Base-by-base conservation (phyloP, 306 rosid species). In the Pyrus bretschneideri region DNA sequence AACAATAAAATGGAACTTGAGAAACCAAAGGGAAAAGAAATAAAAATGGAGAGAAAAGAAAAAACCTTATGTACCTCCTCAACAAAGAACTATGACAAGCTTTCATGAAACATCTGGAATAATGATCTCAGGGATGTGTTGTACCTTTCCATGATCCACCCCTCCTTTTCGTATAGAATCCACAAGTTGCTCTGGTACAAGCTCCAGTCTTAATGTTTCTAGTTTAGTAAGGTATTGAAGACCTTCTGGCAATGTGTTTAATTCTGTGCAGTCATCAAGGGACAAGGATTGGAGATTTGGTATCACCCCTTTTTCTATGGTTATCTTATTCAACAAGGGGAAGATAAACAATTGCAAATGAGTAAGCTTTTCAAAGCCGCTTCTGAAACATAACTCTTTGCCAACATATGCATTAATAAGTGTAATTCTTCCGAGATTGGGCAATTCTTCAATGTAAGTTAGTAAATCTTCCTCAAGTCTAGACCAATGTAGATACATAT, bases 341-440 rank as follows among this genome's bases (percentile, higher is more conserved):
- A 60, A 45, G 9, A 29, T 59, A 1, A 3, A 4, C 22, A 77
- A 59, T 23, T 4, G 5, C 46, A 77, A 61, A 11, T 5, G 5
- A 6, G 52, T 60, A 19, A 77, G 81, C 63, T 77, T 77, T n/a
- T 9, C 6, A 59, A 77, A 69, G 30, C 80, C 80, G 30, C 27
- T 14, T 1, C 5, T 4, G 15, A 77, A 69, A 60, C 35, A 42
- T 27, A 77, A 4, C 25, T 57, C 35, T 21, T 68, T 31, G 9
- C 75, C 76, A 21, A 30, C 52, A 17, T 77, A 71, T 2, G 67
- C 72, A 22, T 63, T 63, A 4, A 11, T 1, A 18, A 78, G 72
- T 2, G 1, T 0, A 27, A 64, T 45, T 2, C 22, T 9, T 40
- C 42, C 45, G 18, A 78, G 23, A 51, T 5, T 3, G 3, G 67